These are phyloP conservation scores for Camellia sinensis DNA, from an alignment of 148 eudicot genomes.

Conservation along the genomic window DNA sequence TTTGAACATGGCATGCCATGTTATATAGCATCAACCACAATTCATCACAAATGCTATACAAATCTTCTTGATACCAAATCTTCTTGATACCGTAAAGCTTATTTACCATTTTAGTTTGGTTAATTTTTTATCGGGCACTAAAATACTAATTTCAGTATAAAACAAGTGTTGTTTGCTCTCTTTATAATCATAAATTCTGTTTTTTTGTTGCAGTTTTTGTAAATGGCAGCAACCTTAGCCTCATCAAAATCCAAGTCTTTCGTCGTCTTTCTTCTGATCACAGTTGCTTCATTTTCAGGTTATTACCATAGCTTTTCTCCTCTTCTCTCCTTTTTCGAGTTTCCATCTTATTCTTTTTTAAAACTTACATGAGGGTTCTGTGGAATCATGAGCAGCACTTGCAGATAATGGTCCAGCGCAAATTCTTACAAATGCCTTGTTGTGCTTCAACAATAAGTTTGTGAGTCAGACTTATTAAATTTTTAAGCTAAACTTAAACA, in stretches of 20 bases:
- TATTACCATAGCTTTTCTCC: not conserved
- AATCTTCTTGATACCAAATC: too few species aligned
- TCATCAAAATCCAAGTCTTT: slow-evolving; percentile 10
- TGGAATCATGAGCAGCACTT: slow-evolving; percentile 22
- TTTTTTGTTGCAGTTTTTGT: not conserved
- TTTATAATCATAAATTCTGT: not conserved
- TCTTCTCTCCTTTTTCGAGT: not conserved
- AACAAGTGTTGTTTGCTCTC: not conserved
- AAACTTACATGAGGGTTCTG: not conserved
- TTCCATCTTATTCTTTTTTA: not conserved
- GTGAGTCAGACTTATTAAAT: slow-evolving; percentile 24
- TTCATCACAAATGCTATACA: not conserved
- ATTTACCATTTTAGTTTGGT: too few species aligned
- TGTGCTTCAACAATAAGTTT: slow-evolving; percentile 43
- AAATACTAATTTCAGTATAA: not conserved
- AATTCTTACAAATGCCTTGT: slow-evolving; percentile 26
- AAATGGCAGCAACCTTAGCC: not conserved
- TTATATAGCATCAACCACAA: not conserved
- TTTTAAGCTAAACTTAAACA: too few species aligned
- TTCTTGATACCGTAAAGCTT: not conserved
- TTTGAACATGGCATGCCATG: too few species aligned
- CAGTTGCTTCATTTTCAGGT: slow-evolving; percentile 28
- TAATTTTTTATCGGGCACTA: too few species aligned
- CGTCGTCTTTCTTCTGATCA: slow-evolving; percentile 23
- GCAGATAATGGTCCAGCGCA: slow-evolving; percentile 34